These are phyloP conservation scores for Xylariaceae sp. DNA, from an alignment of 2,329 filamentous ascomycete species.

Conservation along the genomic window DNA sequence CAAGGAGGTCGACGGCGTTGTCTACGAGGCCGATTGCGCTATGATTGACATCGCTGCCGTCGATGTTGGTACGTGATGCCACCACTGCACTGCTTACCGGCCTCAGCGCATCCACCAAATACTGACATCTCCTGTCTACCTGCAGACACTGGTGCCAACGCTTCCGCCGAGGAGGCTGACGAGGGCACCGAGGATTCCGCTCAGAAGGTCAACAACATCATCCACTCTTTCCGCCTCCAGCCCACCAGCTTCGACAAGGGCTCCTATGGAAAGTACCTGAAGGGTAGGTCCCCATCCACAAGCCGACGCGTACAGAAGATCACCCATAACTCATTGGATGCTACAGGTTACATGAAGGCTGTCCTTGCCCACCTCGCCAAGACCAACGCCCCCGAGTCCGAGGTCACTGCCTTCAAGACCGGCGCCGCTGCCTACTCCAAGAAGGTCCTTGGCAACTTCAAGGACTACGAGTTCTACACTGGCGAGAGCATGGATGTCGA, in stretches of 20 bases:
- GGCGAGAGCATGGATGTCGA: slow-evolving; percentile 91
- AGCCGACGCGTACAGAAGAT: neutral
- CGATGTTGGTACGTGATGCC: slow-evolving; percentile 61
- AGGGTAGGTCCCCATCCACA: slow-evolving; percentile 56
- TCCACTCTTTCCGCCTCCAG: slow-evolving; percentile 87
- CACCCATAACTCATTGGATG: slow-evolving; percentile 1
- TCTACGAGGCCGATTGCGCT: slow-evolving; percentile 88
- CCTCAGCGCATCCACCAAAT: no score
- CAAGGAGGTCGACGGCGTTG: slow-evolving; percentile 73
- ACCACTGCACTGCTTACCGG: neutral
- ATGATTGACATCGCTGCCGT: slow-evolving; percentile 81
- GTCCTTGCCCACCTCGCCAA: slow-evolving; percentile 70
- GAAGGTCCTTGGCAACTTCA: slow-evolving; percentile 78
- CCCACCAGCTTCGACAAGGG: slow-evolving; percentile 84
- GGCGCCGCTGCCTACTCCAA: slow-evolving; percentile 74
- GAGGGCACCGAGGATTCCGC: slow-evolving; percentile 69
- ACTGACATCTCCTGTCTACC: neutral
- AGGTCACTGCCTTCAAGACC: slow-evolving; percentile 76
- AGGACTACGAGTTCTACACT: slow-evolving; percentile 93
- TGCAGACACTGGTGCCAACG: slow-evolving; percentile 87
- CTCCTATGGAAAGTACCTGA: slow-evolving; percentile 76
- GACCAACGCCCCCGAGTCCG: slow-evolving; percentile 59
- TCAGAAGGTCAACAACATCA: slow-evolving; percentile 85
- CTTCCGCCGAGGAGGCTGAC: slow-evolving; percentile 86
- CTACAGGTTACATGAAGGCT: slow-evolving; percentile 82